Evolutionary conservation across 129 eudicot genomes (phyloP), one percentile per base, ranked within the genome.

Genomic region (sunflower (Helianthus annuus)): DNA sequence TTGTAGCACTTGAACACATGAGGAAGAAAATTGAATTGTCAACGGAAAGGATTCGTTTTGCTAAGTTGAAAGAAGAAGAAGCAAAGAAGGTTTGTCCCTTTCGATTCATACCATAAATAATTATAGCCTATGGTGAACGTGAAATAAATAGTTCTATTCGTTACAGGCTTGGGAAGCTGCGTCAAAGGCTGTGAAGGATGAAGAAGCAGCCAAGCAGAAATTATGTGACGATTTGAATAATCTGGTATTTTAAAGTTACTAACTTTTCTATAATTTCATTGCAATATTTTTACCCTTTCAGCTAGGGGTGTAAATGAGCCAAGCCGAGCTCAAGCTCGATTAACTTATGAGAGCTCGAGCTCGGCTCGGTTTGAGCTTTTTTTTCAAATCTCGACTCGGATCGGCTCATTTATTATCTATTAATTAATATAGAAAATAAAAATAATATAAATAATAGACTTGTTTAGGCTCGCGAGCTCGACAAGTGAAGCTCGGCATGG

Each of bases 1-100:
- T 64, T 76, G 32, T 77, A 94, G 98, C 98, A 57, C 95, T 94
- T 75, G 98, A 94, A 79, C 98, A 87, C 84, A 63, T 94, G 91
- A 87, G 98, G 74, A 94, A 90, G 91, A 94, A 90, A 83, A 94
- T 94, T 52, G 98, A 94, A 80, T 39, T 88, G 78, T 85, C 95
- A 73, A 94, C 90, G 48, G 98, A 94, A 82, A 94, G 59, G 85
- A 78, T 94, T 71, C 97, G 91, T 72, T 61, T 72, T 61, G 98
- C 91, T 69, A 94, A 90, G 83, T 75, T 82, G 72, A 88, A 86
- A 84, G 98, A 94, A 84, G 89, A 84, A 84, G 89, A 90, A 73
- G 86, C 98, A 3, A 80, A 75, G 48, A 83, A 86, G 96, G 98
- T 94, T 34, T 42, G 78, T 55, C 36, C 62, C 70, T 48, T 76